phyloP scores from a whole-genome alignment of 2,329 filamentous ascomycete species.

The Didymella pomorum region DNA sequence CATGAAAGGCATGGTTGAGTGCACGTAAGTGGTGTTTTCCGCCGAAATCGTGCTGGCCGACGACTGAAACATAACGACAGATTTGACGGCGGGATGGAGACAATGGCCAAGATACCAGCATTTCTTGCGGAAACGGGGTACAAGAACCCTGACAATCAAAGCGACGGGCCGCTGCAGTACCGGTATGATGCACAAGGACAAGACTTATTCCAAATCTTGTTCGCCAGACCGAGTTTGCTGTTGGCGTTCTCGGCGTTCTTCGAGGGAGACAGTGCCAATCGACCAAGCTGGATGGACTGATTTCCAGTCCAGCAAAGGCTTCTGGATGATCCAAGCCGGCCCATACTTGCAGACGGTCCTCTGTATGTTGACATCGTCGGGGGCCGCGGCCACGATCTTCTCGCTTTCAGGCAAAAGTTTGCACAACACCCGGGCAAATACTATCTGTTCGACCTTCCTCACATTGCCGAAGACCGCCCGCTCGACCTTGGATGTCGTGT shows the following conservation, averaged over 20 bases:
- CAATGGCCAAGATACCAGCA: constrained; percentile 24
- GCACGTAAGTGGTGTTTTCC: constrained; percentile 1
- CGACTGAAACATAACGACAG: neutral
- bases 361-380: constrained; percentile 22
- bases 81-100: constrained; percentile 7
- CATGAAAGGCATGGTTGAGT: constrained; percentile 14
- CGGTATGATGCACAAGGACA: constrained; percentile 2
- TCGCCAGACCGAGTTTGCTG: constrained; percentile 4
- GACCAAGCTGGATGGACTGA: constrained; percentile 11
- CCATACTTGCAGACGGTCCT: neutral
- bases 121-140: constrained; percentile 33
- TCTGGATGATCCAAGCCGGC: constrained; percentile 1
- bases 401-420: constrained; percentile 14
- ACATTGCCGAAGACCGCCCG: constrained; percentile 1
- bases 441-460: neutral
- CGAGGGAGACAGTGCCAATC: constrained; percentile 8
- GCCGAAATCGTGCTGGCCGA: neutral
- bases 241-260: constrained; percentile 4
- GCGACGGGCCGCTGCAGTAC: constrained; percentile 34
- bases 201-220: constrained; percentile 1
- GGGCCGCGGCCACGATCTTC: constrained; percentile 19
- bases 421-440: neutral
- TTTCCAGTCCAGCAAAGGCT: constrained; percentile 7
- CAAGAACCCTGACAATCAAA: constrained; percentile 30
- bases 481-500: constrained; percentile 9